Evolutionary conservation across 192 early-diverging fungal species (phyloP), one percentile per base, ranked within the genome.

Genomic region (Geranomyces michiganensis): DNA sequence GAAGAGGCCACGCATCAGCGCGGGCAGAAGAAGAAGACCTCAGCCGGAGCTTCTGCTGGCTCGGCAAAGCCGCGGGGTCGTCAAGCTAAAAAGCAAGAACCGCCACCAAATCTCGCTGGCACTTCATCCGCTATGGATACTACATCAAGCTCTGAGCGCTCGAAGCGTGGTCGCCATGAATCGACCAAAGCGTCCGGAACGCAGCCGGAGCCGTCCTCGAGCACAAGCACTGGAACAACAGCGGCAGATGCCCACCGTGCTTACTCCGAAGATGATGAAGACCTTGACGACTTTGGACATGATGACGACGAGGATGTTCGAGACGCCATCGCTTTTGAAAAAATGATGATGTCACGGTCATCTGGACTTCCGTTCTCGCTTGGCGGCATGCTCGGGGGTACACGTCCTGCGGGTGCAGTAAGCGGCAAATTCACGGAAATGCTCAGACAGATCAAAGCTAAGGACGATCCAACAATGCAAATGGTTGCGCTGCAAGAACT

Each of bases 401-500:
- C 31, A 5, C 27, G 58, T 6, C 31, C 22, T 32, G 1, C 27
- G 2, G 22, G 22, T 14, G 30, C 5, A 2, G 30, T 64, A 36
- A 47, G 24, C 14, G 82, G 69, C 14, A 84, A 83, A 51, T 85
- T 90, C 61, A 79, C 81, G 32, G 78, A 85, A 0, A 87, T 92
- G 27, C 74, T 93, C 2, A 69, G 74, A 44, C 84, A 85, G 45
- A 78, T 95, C 14, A 83, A 83, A 26, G 74, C 75, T 22, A 64
- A 76, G 41, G 82, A 81, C 24, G 89, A 92, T 68, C 83, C 84
- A 17, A 86, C 87, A 1, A 72, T 85, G 64, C 92, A 93, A 74
- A 63, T 94, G n/a, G 77, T 96, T n/a, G 90, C 93, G 0, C 79
- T 96, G 24, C 94, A 96, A 68, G 92, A 93, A 69, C 76, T 96